Evolutionary conservation across 352 stramenopile genomes (phyloP).

Genomic region (Globisporangium sylvaticum): DNA sequence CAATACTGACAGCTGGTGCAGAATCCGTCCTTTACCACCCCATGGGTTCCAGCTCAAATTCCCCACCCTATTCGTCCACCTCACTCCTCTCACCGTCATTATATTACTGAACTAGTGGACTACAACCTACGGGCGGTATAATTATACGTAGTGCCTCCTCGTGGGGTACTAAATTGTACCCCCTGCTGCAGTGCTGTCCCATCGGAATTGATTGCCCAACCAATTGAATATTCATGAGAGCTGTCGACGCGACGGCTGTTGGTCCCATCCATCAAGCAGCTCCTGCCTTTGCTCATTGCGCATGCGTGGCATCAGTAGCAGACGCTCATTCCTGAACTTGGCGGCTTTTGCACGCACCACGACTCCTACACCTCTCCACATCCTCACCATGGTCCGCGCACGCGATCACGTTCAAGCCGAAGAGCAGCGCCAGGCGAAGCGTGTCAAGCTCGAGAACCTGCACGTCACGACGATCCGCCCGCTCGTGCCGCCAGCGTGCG

Average conservation of each 20-base stretch:
- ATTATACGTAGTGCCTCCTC: background rate
- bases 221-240: constrained; percentile 1
- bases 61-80: background rate
- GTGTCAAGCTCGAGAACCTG: constrained; percentile 64
- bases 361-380: background rate
- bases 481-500: constrained; percentile 59
- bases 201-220: constrained; percentile 2
- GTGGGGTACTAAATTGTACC: background rate
- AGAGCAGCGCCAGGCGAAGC: constrained; percentile 44
- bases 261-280: background rate
- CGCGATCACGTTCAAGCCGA: constrained; percentile 21
- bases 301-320: background rate
- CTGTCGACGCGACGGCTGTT: background rate
- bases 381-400: constrained; percentile 27
- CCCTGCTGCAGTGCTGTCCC: background rate
- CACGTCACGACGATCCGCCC: constrained; percentile 71
- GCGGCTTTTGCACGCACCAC: background rate
- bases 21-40: background rate
- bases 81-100: no score
- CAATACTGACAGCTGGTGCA: background rate
- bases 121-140: background rate
- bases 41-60: background rate
- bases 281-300: background rate
- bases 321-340: constrained; percentile 29
- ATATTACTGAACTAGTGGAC: no score